These are phyloP conservation scores for Sistotremastrum suecicum DNA, from an alignment of 768 basidiomycete species.

Conservation along the genomic window DNA sequence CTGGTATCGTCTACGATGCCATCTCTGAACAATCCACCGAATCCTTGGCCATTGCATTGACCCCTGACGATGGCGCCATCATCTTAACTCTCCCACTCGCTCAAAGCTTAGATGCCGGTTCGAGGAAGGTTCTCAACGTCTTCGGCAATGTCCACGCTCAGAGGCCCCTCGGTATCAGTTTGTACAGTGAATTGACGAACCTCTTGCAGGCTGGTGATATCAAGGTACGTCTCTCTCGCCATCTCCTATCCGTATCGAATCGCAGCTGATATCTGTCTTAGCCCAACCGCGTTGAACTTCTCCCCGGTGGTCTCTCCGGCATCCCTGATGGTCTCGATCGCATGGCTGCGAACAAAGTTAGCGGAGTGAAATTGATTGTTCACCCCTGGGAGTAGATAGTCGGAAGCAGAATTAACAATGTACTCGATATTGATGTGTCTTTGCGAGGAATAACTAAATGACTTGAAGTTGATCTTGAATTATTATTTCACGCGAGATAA, in stretches of 20 bases:
- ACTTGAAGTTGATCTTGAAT: too few species aligned
- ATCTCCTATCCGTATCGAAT: too few species aligned
- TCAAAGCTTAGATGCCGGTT: background rate
- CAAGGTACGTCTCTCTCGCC: slow-evolving; percentile 10
- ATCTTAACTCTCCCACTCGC: background rate
- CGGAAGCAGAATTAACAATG: too few species aligned
- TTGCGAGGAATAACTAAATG: too few species aligned
- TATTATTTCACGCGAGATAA: too few species aligned
- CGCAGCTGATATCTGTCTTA: slow-evolving; percentile 2
- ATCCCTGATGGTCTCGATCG: slow-evolving; percentile 22
- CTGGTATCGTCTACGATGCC: slow-evolving; percentile 1
- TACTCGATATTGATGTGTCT: too few species aligned
- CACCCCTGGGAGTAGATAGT: slow-evolving; percentile 20
- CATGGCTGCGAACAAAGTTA: slow-evolving; percentile 23
- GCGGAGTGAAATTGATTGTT: slow-evolving; percentile 29
- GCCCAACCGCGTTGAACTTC: slow-evolving; percentile 29
- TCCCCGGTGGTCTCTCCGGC: slow-evolving; percentile 26
- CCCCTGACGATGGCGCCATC: background rate
- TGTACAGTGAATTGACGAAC: slow-evolving; percentile 15
- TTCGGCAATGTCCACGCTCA: slow-evolving; percentile 1
- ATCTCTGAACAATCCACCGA: background rate
- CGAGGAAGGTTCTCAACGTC: background rate
- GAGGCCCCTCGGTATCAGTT: slow-evolving; percentile 17
- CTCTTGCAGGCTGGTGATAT: slow-evolving; percentile 21
- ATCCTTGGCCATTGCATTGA: background rate